Evolutionary conservation across 202 grass and related monocot genomes (phyloP).

Genomic region (Setaria italica): DNA sequence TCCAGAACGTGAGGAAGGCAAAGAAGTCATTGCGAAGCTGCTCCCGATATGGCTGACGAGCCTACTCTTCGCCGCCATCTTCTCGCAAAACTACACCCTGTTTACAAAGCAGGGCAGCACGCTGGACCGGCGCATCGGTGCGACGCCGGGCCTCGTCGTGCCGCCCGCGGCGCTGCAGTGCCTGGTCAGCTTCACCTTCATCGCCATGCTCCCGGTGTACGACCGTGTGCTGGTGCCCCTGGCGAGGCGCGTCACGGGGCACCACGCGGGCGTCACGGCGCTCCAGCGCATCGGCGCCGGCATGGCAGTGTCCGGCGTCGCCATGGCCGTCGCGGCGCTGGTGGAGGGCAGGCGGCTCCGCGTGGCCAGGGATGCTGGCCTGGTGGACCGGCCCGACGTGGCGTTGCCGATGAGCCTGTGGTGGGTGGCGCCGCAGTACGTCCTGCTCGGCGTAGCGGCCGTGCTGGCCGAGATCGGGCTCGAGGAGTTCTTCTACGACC

Average conservation of each 20-base stretch:
- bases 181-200: conserved; percentile 38
- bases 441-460: conserved; percentile 21
- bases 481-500: conserved; percentile 77
- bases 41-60: conserved; percentile 49
- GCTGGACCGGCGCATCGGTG: conserved; percentile 37
- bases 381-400: conserved; percentile 43
- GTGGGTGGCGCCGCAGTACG: conserved; percentile 75
- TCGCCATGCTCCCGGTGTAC: conserved; percentile 50
- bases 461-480: conserved; percentile 55
- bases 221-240: conserved; percentile 57
- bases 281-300: conserved; percentile 59
- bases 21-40: background rate
- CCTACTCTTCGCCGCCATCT: conserved; percentile 26
- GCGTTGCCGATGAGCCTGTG: conserved; percentile 66
- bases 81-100: conserved; percentile 24
- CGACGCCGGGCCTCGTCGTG: conserved; percentile 13
- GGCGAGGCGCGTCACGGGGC: conserved; percentile 37
- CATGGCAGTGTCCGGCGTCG: conserved; percentile 28
- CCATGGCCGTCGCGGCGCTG: conserved; percentile 52
- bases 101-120: conserved; percentile 41
- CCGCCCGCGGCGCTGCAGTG: conserved; percentile 53
- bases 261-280: conserved; percentile 47
- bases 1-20: background rate
- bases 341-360: conserved; percentile 48
- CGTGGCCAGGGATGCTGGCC: conserved; percentile 22